These are phyloP conservation scores for Rhododendron ferrugineum DNA, from an alignment of 148 eudicot species.

Conservation along the genomic window DNA sequence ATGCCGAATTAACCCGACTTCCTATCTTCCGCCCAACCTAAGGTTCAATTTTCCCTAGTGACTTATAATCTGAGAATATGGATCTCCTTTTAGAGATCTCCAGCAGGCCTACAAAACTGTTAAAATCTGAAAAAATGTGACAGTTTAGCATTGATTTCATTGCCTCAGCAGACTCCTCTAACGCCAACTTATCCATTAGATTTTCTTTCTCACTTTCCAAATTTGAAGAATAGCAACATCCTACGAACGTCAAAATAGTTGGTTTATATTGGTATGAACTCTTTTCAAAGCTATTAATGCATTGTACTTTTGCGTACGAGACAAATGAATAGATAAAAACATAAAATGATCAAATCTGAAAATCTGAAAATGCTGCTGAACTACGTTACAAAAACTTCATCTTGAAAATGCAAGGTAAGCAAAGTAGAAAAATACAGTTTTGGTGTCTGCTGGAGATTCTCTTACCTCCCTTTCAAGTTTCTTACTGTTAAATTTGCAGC, in stretches of 20 bases:
- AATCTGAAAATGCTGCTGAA: not conserved
- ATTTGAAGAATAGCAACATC: not conserved
- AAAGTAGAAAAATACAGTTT: not conserved
- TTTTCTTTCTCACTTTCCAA: not conserved
- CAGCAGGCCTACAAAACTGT: not conserved
- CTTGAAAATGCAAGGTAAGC: not conserved
- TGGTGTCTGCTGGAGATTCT: not conserved
- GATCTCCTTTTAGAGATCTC: not conserved
- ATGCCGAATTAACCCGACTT: slow-evolving; percentile 69
- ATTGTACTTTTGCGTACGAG: not conserved
- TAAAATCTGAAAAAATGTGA: not conserved
- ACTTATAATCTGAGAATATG: not conserved
- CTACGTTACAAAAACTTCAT: not conserved
- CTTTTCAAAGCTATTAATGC: not conserved
- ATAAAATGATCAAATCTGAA: not conserved
- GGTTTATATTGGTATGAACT: not conserved
- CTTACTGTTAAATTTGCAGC: slow-evolving; percentile 26
- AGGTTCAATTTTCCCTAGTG: slow-evolving; percentile 33
- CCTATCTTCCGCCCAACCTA: slow-evolving; percentile 70
- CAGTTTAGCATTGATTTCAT: not conserved
- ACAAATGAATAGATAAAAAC: not conserved
- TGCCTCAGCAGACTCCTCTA: not conserved
- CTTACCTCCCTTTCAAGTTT: not conserved
- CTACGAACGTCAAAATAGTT: not conserved
- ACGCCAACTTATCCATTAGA: not conserved